Percentiles rank a stretch among this genome's conserved stretches.
Conservation (phyloP, 164 flowering plant genomes). For the Tinospora cordifolia region DNA sequence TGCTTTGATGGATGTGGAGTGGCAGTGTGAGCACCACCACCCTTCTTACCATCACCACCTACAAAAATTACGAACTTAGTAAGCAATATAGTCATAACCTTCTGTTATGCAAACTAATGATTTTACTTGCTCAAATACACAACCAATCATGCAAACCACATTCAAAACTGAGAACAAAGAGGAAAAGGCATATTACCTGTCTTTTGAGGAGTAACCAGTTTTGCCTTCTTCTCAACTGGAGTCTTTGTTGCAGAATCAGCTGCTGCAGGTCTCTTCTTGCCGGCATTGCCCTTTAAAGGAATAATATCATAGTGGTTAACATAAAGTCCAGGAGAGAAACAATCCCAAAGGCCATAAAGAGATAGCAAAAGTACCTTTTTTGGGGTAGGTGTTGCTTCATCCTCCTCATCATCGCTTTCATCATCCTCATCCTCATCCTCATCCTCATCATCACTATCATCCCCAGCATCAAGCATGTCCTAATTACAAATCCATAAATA, state of each 20-base stretch:
- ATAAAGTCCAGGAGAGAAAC: neutral
- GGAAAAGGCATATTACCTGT: conserved; percentile 34
- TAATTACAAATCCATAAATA: conserved; percentile 3
- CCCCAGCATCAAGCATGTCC: conserved; percentile 17
- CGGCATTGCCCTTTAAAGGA: conserved; percentile 23
- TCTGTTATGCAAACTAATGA: neutral
- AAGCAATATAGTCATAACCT: neutral
- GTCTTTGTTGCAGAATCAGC: conserved; percentile 38
- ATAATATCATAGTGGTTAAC: neutral
- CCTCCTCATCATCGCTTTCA: conserved; percentile 24
- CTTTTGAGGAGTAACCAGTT: conserved; percentile 57
- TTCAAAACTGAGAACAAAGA: neutral
- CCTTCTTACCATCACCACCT: conserved; percentile 51
- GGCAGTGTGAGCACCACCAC: conserved; percentile 36
- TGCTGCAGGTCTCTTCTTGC: conserved; percentile 57
- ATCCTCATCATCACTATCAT: conserved; percentile 23
- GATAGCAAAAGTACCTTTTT: conserved; percentile 33
- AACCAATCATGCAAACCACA: too few species aligned
- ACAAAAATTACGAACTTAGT: neutral
- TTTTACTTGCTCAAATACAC: too few species aligned
- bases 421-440: conserved; percentile 22
- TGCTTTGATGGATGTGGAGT: conserved; percentile 70
- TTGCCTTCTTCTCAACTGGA: conserved; percentile 58
- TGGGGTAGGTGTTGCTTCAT: conserved; percentile 45
- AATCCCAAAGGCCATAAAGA: neutral